Conservation (phyloP, 257 asterid species). For the Solanum gandarillasii region DNA sequence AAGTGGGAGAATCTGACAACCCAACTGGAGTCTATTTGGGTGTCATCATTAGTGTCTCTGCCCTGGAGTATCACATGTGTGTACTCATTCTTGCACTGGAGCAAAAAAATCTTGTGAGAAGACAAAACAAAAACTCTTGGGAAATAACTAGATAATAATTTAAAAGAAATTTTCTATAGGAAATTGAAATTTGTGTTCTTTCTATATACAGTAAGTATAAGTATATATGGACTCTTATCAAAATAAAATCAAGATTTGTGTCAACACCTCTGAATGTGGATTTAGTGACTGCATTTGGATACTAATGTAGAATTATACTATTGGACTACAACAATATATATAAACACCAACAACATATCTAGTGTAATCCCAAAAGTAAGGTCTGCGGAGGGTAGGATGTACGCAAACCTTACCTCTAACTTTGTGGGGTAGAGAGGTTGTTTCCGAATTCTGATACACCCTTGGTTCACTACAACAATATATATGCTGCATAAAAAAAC, state of each 20-base stretch:
- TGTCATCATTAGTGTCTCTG: neutral
- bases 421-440: neutral
- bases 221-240: neutral
- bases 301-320: neutral
- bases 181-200: neutral
- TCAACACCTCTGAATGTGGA: neutral
- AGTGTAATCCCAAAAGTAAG: neutral
- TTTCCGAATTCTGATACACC: neutral
- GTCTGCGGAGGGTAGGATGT: neutral
- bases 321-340: neutral
- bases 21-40: neutral
- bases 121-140: neutral
- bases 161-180: neutral
- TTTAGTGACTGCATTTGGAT: neutral
- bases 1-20: constrained; percentile 2
- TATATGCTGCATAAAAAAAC: neutral
- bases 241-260: neutral
- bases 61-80: neutral
- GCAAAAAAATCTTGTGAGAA: neutral
- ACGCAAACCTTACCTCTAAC: neutral
- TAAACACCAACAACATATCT: neutral
- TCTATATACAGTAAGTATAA: too few species aligned
- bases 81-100: neutral
- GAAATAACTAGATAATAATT: neutral
- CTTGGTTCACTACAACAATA: neutral